These are phyloP conservation scores for Panellus pusillus DNA, from an alignment of 768 basidiomycete genomes.

Conservation along the genomic window DNA sequence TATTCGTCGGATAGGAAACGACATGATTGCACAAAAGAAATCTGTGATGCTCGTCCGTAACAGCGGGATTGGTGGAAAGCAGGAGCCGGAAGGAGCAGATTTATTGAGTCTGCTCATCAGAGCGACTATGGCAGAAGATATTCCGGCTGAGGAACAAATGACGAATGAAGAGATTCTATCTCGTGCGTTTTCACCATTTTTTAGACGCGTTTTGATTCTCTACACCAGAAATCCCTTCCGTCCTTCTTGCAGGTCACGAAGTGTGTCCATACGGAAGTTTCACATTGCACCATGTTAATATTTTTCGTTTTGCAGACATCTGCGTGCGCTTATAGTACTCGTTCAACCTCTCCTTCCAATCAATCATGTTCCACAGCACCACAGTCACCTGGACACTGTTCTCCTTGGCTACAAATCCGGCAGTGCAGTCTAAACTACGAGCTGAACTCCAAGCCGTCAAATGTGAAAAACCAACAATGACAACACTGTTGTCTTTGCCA, in stretches of 20 bases:
- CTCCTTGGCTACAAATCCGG: slow-evolving; percentile 32
- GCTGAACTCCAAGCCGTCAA: slow-evolving; percentile 33
- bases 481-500: slow-evolving; percentile 41
- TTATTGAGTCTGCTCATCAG: background rate
- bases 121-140: background rate
- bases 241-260: background rate
- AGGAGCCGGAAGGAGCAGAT: background rate
- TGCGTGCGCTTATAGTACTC: background rate
- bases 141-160: background rate
- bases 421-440: slow-evolving; percentile 37
- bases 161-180: background rate
- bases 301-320: background rate
- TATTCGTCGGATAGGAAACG: background rate
- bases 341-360: background rate
- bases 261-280: background rate
- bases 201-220: background rate
- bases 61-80: background rate
- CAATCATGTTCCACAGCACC: slow-evolving; percentile 10
- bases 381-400: slow-evolving; percentile 36
- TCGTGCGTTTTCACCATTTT: background rate
- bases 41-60: background rate
- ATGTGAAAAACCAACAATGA: slow-evolving; percentile 39
- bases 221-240: background rate
- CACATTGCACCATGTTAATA: background rate
- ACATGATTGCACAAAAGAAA: slow-evolving; percentile 1